Evolutionary conservation across 805 yeast genomes (phyloP), one percentile per base, ranked within the genome.

Genomic region (Teunomyces tritomae): DNA sequence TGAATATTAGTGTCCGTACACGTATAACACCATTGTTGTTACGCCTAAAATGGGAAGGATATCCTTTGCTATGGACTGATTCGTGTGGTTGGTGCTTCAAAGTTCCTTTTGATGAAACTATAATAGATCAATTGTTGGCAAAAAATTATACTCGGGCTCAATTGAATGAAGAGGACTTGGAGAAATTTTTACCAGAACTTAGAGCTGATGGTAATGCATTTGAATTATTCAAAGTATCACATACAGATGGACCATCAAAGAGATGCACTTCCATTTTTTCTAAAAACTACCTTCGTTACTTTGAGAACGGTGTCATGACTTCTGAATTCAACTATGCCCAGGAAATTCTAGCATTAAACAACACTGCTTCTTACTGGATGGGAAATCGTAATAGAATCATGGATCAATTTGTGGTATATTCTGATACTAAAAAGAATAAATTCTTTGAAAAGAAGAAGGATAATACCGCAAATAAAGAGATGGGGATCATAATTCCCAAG

Each of bases 321-420:
- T 89, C 97, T 0, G 83, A 83, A 50, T 85, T 80, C 47, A 78
- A 79, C 10, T 70, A 81, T 47, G 97, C 98, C 0, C 76, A 77
- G 47, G 85, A 87, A 48, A 96, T 96, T 2, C 70, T 94, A 39
- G 72, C 79, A n/a, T 75, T 88, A 58, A 89, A 89, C 51, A 82
- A 89, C 0, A 73, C 84, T 9, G 89, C 94, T 32, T 83, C 96
- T 7, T 94, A 94, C 65, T 94, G 99, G 99, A 81, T 87, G 58
- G 87, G 96, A 10, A 82, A 92, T 9, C 76, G 99, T 51, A 90
- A 85, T 54, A 76, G 99, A 48, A 89, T 94, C 28, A 76, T 70
- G 68, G 79, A 79, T 14, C 99, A 94, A 59, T 87, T 91, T 77
- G 92, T 92, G 6, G 91, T 94, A 1, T 84, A 79, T 53, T 64